Conservation (phyloP, 805 yeast genomes). For the Jamesozyma jinghongensis region DNA sequence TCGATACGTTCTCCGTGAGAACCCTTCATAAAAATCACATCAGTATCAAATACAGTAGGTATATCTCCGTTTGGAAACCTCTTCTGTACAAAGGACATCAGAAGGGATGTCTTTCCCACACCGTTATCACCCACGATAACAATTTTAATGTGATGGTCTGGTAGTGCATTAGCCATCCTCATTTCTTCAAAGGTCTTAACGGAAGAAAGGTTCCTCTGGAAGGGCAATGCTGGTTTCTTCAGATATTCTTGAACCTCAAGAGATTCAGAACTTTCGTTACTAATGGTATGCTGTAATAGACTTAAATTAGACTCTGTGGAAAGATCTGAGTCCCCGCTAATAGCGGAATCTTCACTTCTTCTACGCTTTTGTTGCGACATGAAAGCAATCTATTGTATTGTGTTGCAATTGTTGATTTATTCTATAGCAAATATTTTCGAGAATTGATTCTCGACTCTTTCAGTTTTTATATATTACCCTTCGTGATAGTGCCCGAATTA, state of each 20-base stretch:
- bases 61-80: slow-evolving; percentile 64
- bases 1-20: slow-evolving; percentile 47
- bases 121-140: slow-evolving; percentile 89
- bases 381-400: no score
- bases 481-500: no score
- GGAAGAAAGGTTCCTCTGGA: slow-evolving; percentile 19
- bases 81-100: slow-evolving; percentile 52
- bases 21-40: slow-evolving; percentile 46
- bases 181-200: slow-evolving; percentile 25
- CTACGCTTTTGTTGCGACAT: no score
- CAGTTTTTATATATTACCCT: no score
- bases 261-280: no score
- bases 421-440: no score
- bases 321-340: no score
- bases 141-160: slow-evolving; percentile 42
- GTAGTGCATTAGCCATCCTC: slow-evolving; percentile 15
- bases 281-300: no score
- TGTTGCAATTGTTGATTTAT: no score
- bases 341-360: no score
- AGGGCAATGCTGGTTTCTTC: slow-evolving; percentile 12
- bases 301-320: no score
- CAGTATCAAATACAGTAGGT: slow-evolving; percentile 79
- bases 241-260: neutral
- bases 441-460: no score
- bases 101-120: slow-evolving; percentile 79